phyloP scores from a whole-genome alignment of 2,329 filamentous ascomycete species.

The Emmonsia crescens region DNA sequence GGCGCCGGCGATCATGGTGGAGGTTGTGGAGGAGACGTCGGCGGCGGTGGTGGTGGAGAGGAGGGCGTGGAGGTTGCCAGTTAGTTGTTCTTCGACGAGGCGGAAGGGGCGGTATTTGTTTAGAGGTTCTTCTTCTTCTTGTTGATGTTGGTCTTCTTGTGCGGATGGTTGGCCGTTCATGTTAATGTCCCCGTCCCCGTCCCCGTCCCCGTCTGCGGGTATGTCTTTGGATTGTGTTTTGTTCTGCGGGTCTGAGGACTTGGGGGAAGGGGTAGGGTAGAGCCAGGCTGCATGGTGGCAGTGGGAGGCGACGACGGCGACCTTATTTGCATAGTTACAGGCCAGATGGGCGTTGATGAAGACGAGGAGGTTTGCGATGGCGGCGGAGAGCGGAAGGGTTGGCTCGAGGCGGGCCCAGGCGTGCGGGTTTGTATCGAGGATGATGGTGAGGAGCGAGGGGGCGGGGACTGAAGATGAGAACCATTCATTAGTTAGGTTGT shows the following conservation, averaged over 20 bases:
- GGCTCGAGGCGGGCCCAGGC: slow-evolving; percentile 74
- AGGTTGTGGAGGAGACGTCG: slow-evolving; percentile 53
- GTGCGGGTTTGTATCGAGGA: slow-evolving; percentile 93
- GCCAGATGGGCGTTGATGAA: slow-evolving; percentile 96
- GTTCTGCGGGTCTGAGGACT: background rate
- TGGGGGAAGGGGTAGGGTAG: slow-evolving; percentile 51
- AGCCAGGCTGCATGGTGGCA: slow-evolving; percentile 79
- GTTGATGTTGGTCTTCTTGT: slow-evolving; percentile 21
- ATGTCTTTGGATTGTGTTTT: background rate
- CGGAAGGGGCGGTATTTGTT: slow-evolving; percentile 95
- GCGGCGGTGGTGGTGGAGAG: slow-evolving; percentile 57
- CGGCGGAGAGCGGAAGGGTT: slow-evolving; percentile 68
- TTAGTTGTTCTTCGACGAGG: slow-evolving; percentile 70
- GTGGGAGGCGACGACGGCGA: slow-evolving; percentile 84
- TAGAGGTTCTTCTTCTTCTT: slow-evolving; percentile 32
- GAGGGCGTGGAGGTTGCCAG: slow-evolving; percentile 62
- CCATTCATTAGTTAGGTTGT: background rate
- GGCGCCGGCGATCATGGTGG: slow-evolving; percentile 82
- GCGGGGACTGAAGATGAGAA: slow-evolving; percentile 18
- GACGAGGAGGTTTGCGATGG: slow-evolving; percentile 80
- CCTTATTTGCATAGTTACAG: slow-evolving; percentile 85
- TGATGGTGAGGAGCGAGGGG: slow-evolving; percentile 77
- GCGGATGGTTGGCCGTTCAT: slow-evolving; percentile 42
- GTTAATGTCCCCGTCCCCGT: slow-evolving; percentile 45
- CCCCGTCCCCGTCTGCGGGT: slow-evolving; percentile 32